Percentiles rank a stretch among this genome's conserved stretches.
These are phyloP conservation scores for Kazachstania psychrophila DNA, from an alignment of 805 yeast genomes.

Conservation along the genomic window DNA sequence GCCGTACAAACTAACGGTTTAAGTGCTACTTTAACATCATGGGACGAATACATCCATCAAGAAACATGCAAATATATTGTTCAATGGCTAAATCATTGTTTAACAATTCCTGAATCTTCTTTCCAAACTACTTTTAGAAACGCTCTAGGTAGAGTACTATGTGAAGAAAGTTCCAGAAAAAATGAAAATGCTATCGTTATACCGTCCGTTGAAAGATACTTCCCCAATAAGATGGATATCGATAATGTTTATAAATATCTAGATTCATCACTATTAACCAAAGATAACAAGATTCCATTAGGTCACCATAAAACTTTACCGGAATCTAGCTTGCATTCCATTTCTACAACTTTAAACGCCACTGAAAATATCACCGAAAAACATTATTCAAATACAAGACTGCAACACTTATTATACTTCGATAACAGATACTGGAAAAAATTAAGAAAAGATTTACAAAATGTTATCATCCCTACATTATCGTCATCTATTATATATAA, in stretches of 20 bases:
- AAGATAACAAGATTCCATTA: conserved; percentile 28
- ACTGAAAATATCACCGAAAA: conserved; percentile 8
- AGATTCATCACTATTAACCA: conserved; percentile 30
- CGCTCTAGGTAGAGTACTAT: conserved; percentile 38
- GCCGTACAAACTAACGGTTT: conserved; percentile 41
- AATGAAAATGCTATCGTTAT: conserved; percentile 19
- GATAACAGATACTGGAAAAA: conserved; percentile 51
- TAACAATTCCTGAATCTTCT: conserved; percentile 30
- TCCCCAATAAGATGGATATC: conserved; percentile 12
- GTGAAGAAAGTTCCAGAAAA: conserved; percentile 18
- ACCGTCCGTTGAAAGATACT: conserved; percentile 17
- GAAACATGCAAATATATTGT: conserved; percentile 37
- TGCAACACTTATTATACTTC: conserved; percentile 49
- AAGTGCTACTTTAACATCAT: conserved; percentile 45
- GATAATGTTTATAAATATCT: conserved; percentile 17
- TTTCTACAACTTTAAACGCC: conserved; percentile 25
- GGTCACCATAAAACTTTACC: conserved; percentile 26
- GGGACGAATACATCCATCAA: conserved; percentile 44
- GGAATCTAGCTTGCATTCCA: conserved; percentile 14
- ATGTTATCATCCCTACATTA: conserved; percentile 45
- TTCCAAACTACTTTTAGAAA: conserved; percentile 35
- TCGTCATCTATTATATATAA: conserved; percentile 44
- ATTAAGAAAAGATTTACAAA: conserved; percentile 40
- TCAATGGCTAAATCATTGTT: conserved; percentile 42
- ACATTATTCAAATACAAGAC: conserved; percentile 34